Percentiles rank a stretch among this genome's conserved stretches.
Conservation (phyloP, 2,329 filamentous ascomycete species). For the Fusarium virguliforme region DNA sequence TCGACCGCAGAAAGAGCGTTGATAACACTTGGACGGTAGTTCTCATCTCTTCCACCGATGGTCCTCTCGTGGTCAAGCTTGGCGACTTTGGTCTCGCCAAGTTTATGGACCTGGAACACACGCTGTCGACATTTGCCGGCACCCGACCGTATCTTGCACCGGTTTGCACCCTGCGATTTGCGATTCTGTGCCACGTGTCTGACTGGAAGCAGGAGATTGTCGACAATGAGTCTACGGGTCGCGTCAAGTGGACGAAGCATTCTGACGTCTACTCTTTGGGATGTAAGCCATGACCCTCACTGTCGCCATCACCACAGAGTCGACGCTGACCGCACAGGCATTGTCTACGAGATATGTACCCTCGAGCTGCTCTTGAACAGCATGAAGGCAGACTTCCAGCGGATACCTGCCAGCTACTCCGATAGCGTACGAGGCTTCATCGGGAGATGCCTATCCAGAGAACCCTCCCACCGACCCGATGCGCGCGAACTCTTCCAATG, state of each 20-base stretch:
- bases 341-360: not conserved
- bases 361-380: not conserved
- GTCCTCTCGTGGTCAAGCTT: slow-evolving; percentile 3
- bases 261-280: not conserved
- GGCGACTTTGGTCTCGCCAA: slow-evolving; percentile 5
- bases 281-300: not conserved
- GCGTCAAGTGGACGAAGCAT: not conserved
- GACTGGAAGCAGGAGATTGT: not conserved
- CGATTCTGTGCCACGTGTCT: not conserved
- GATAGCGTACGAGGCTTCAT: slow-evolving; percentile 2
- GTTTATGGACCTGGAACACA: slow-evolving; percentile 4
- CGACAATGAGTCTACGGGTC: not conserved
- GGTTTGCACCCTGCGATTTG: not conserved
- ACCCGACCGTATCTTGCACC: slow-evolving; percentile 2
- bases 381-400: not conserved
- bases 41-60: not conserved
- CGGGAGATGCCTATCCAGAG: not conserved
- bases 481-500: not conserved
- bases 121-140: not conserved
- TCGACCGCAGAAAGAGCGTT: not conserved
- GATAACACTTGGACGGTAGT: not conserved
- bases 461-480: not conserved
- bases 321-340: not conserved
- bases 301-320: not conserved
- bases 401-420: not conserved